Base-by-base conservation (phyloP, 2,329 filamentous ascomycete genomes). In the Diplodia mutila region DNA sequence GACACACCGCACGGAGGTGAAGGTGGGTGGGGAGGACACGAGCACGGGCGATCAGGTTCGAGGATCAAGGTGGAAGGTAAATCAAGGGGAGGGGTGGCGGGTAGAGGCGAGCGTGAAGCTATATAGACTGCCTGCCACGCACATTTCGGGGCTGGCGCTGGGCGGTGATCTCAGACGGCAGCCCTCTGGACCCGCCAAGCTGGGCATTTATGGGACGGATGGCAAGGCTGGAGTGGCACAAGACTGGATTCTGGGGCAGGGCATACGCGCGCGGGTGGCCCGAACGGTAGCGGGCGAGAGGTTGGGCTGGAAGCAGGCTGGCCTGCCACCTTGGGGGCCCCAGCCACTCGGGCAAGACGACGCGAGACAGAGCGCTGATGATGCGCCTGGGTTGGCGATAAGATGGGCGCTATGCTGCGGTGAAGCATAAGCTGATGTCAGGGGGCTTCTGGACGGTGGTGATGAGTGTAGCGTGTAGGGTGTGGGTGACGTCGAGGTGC, bases 61-160 rank as follows among this genome's bases (percentile, higher is more conserved):
- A 21, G 16, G 34, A 46, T 32, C 49, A 65, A 34, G 23, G 21
- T 39, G 51, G 23, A 66, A 49, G 25, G 52, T 49, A 27, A 23
- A 51, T n/a, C 52, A 49, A 61, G 52, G 42, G 42, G 29, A 42
- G 52, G 42, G 52, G 39, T 57, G 29, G 64, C 52, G 16, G 64
- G 64, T 21, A 57, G 64, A 57, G 64, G 52, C 37, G 52, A 46
- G 52, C 27, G 25, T n/a, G 27, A 14, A 29, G 46, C 64, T 66
- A 66, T 66, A 66, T 66, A 66, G 25, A 57, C 52, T 14, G 42
- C 64, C 64, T 54, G 52, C 64, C 64, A 57, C 64, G 63, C 64
- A 27, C 23, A 32, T 66, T 65, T 34, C 21, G 49, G 32, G 34
- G 42, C 42, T 12, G 23, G 23, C 39, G 48, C 21, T 66, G 32